A percentile compares a stretch with the other conserved stretches of the same genome.
Conservation (phyloP, 768 basidiomycete genomes). For the Lyophyllum decastes region DNA sequence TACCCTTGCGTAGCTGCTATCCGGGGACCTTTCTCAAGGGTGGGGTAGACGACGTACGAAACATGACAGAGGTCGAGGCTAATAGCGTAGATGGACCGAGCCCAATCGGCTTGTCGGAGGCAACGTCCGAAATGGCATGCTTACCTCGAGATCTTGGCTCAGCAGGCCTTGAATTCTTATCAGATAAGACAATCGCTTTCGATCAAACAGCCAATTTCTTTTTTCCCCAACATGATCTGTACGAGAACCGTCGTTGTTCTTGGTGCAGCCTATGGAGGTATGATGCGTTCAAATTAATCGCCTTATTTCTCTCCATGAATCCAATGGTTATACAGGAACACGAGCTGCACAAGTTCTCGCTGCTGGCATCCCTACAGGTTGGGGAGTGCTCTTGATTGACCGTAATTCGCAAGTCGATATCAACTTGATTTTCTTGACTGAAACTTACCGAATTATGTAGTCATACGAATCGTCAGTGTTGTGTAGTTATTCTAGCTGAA, state of each 20-base stretch:
- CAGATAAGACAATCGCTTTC: constrained; percentile 33
- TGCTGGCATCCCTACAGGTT: constrained; percentile 46
- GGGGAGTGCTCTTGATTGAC: constrained; percentile 60
- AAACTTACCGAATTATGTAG: constrained; percentile 22
- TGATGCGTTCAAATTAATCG: constrained; percentile 17
- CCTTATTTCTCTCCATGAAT: neutral
- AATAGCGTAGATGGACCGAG: too few relatives aligned
- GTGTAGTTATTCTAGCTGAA: neutral
- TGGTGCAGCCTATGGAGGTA: constrained; percentile 29
- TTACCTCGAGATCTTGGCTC: neutral
- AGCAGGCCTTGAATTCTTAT: neutral
- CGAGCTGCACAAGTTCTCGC: constrained; percentile 52
- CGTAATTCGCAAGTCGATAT: constrained; percentile 51
- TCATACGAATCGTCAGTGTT: constrained; percentile 46
- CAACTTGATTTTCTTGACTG: neutral
- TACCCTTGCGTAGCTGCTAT: too few relatives aligned
- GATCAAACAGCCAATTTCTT: constrained; percentile 58
- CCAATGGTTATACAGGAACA: constrained; percentile 37
- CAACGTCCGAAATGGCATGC: too few relatives aligned
- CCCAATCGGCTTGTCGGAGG: too few relatives aligned
- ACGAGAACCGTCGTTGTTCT: constrained; percentile 31
- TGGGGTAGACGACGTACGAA: too few relatives aligned
- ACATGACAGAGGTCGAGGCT: too few relatives aligned
- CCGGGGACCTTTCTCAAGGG: too few relatives aligned
- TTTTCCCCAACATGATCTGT: constrained; percentile 33